Evolutionary conservation across 2,329 filamentous ascomycete species (phyloP).

Genomic region (Aspergillus pseudoglaucus): DNA sequence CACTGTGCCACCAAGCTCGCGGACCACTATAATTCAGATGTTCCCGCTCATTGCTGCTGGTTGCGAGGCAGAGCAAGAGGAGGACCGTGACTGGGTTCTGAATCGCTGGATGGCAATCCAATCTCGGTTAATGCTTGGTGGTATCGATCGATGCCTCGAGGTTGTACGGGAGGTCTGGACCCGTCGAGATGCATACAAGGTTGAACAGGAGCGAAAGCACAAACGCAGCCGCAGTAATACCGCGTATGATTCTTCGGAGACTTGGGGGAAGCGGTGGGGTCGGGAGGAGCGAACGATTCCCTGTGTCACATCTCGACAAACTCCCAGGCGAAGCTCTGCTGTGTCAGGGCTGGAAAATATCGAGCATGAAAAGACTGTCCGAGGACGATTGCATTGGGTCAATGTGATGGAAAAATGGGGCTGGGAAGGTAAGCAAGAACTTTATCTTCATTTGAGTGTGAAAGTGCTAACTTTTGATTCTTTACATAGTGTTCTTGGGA

Average conservation of each 20-base stretch:
- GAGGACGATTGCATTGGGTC: slow-evolving; percentile 61
- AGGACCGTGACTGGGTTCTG: slow-evolving; percentile 59
- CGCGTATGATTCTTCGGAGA: slow-evolving; percentile 18
- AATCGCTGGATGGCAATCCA: slow-evolving; percentile 58
- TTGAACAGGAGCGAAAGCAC: slow-evolving; percentile 30
- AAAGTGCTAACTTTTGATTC: slow-evolving; percentile 4
- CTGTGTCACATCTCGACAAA: slow-evolving; percentile 6
- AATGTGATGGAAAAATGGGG: slow-evolving; percentile 65
- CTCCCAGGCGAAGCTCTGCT: slow-evolving; percentile 21
- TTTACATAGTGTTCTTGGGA: slow-evolving; percentile 34
- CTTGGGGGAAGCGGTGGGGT: slow-evolving; percentile 14
- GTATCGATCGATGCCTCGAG: slow-evolving; percentile 59
- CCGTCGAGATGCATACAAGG: slow-evolving; percentile 51
- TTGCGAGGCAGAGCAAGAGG: slow-evolving; percentile 53
- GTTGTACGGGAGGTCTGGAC: slow-evolving; percentile 62
- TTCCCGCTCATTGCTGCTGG: slow-evolving; percentile 63
- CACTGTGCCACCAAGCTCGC: slow-evolving; percentile 56
- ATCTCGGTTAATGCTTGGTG: slow-evolving; percentile 58
- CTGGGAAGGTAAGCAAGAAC: slow-evolving; percentile 57
- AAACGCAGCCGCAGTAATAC: slow-evolving; percentile 3
- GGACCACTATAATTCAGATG: slow-evolving; percentile 62
- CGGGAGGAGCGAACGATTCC: slow-evolving; percentile 6
- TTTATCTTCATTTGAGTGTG: not conserved
- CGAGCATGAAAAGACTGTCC: slow-evolving; percentile 58
- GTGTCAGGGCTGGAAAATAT: slow-evolving; percentile 37